A percentile compares a stretch with the other conserved stretches of the same genome.
Conservation (phyloP, 2,329 filamentous ascomycete genomes). For the Periconia sp. region DNA sequence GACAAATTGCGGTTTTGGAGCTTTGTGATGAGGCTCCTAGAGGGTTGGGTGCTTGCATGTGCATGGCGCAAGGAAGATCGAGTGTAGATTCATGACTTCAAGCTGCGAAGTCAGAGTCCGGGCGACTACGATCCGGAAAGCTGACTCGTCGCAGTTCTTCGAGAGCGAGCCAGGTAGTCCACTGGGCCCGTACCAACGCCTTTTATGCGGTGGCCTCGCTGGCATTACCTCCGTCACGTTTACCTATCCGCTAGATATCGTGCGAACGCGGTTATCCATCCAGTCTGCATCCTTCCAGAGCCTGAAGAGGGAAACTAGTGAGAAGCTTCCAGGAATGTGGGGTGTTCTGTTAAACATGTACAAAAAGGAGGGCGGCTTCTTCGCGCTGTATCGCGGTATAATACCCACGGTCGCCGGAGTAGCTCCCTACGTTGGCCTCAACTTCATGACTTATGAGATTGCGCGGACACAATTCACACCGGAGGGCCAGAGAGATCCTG, state of each 20-base stretch:
- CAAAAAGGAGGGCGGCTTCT: slow-evolving; percentile 82
- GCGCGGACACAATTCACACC: slow-evolving; percentile 83
- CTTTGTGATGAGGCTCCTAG: not conserved
- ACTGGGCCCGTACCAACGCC: slow-evolving; percentile 73
- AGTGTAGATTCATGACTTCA: no score
- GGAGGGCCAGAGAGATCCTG: slow-evolving; percentile 85
- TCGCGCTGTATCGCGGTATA: slow-evolving; percentile 91
- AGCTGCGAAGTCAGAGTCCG: not conserved
- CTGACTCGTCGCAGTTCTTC: slow-evolving; percentile 65
- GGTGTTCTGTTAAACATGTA: slow-evolving; percentile 83
- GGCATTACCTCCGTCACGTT: slow-evolving; percentile 94
- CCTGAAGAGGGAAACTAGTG: slow-evolving; percentile 57
- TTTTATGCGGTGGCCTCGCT: slow-evolving; percentile 88
- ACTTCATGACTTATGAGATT: slow-evolving; percentile 98
- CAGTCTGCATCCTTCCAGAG: slow-evolving; percentile 94
- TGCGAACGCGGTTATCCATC: slow-evolving; percentile 92
- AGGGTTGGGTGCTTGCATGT: not conserved
- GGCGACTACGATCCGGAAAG: not conserved
- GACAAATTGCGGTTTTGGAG: no score
- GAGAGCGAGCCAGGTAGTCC: slow-evolving; percentile 77
- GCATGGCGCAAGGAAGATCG: not conserved
- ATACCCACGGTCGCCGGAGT: slow-evolving; percentile 93
- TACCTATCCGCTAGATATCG: slow-evolving; percentile 97
- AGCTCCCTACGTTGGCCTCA: slow-evolving; percentile 94
- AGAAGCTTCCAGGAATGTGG: slow-evolving; percentile 90